Base-by-base conservation (phyloP, 306 rosid species). In the Prinsepia uniflora region DNA sequence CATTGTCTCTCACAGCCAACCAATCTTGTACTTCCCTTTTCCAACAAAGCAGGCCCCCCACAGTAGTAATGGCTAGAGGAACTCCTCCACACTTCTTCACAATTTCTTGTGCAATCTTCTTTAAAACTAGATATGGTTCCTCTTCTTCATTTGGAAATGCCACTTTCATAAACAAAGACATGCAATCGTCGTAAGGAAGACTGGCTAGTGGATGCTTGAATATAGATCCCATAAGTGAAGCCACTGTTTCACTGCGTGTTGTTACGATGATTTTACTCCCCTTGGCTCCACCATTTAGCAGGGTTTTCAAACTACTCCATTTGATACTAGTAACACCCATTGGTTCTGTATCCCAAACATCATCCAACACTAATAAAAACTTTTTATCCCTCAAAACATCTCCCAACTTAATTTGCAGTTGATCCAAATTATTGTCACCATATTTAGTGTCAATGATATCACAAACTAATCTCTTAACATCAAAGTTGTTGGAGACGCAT, bases 71-170 rank as follows among this genome's bases (percentile, higher is more conserved):
- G 1, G 81, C 79, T 66, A 79, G 43, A 17, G 73, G 83, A 71
- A 82, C 45, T 8, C 83, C 81, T 8, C 19, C 8, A 39, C 85
- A 82, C 58, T 75, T 82, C 10, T 54, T 10, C n/a, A 78, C 80
- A 55, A 79, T 75, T 2, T 63, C 71, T 13, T 20, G 10, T 19
- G 74, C 83, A 43, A 79, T 68, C 4, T 48, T 3, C 5, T 58
- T 0, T 5, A 81, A 56, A 0, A 62, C 9, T 2, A 69, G 79
- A 63, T 65, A 13, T 0, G 8, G 62, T 63, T 10, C 20, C 14
- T 65, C 83, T 30, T 41, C 67, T 6, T 39, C 65, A 36, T 44
- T 67, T 56, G 50, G 67, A 6, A 79, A 18, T 30, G 83, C 79
- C 75, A 48, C 63, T 72, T 64, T 82, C 19, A 19, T 12, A 17